phyloP scores from a whole-genome alignment of 2,329 filamentous ascomycete species.

The Eutypa lata region DNA sequence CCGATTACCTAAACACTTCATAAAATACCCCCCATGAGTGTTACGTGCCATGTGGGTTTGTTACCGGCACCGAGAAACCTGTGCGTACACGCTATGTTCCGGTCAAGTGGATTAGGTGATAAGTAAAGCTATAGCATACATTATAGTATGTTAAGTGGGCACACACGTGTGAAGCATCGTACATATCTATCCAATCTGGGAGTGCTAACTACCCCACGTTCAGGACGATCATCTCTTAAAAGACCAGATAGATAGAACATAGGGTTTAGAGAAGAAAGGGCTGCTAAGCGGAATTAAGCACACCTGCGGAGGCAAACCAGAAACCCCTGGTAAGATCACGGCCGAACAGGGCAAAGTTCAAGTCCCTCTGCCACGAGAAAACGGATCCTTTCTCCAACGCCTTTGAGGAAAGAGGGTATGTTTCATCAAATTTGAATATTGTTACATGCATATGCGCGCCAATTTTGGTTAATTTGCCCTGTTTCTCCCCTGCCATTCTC shows the following conservation, averaged over 20 bases:
- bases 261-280: too few relatives aligned
- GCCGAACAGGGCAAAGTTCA: too few relatives aligned
- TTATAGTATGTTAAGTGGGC: background rate
- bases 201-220: background rate
- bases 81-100: background rate
- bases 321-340: too few relatives aligned
- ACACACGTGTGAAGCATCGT: background rate
- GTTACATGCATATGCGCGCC: background rate
- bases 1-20: background rate
- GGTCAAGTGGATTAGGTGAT: background rate
- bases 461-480: background rate
- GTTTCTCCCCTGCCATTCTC: background rate
- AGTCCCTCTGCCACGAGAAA: too few relatives aligned
- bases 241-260: background rate
- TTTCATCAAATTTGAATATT: background rate
- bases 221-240: background rate
- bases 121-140: background rate
- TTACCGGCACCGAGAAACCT: background rate
- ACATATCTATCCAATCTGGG: background rate
- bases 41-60: background rate
- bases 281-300: too few relatives aligned
- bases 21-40: too few relatives aligned
- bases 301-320: too few relatives aligned
- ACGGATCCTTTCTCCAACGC: too few relatives aligned
- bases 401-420: background rate